Evolutionary conservation across 2,329 filamentous ascomycete genomes (phyloP), one percentile per base, ranked within the genome.

Genomic region (Cercospora nicotianae): DNA sequence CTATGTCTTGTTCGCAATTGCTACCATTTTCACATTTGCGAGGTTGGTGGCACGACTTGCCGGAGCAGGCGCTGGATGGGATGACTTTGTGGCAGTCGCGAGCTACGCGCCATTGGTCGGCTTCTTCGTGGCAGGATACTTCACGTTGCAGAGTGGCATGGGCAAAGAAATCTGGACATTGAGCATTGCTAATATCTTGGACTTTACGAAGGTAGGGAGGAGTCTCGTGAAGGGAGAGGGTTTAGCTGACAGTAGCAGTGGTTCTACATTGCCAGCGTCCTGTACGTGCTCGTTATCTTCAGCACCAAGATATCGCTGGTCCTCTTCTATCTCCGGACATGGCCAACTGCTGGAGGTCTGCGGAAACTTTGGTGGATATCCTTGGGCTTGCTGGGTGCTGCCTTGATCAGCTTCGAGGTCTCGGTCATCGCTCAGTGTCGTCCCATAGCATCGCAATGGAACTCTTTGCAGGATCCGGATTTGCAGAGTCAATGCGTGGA

Each of bases 261-360:
- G 66, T 68, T 68, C 51, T 70, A 70, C 61, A 60, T 68, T 39
- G 61, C 26, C 63, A 64, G 55, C n/a, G 55, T 57, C 9, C 31
- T 70, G 7, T 68, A 70, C 48, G 63, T 55, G 26, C 33, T 66
- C 5, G 66, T 65, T 6, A 62, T 66, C 26, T 66, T 66, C 23
- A 30, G 60, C n/a, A 70, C 68, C 6, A 70, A 70, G 18, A 64
- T 70, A 12, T 70, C 66, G 4, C 60, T 70, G 2, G 68, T 70
- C 12, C 39, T 70, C 3, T 60, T 70, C 28, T 70, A 68, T 28
- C 60, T 70, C 8, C 66, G 68, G 6, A 63, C 61, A 18, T 70
- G 68, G 68, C 58, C 64, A 3, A 53, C 51, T 45, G 60, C 58
- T 7, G 53, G 57, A 12, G 53, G 45, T 9, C 36, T 66, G 10